phyloP scores from a whole-genome alignment of 352 stramenopile species.

The Hyaloperonospora brassicae region DNA sequence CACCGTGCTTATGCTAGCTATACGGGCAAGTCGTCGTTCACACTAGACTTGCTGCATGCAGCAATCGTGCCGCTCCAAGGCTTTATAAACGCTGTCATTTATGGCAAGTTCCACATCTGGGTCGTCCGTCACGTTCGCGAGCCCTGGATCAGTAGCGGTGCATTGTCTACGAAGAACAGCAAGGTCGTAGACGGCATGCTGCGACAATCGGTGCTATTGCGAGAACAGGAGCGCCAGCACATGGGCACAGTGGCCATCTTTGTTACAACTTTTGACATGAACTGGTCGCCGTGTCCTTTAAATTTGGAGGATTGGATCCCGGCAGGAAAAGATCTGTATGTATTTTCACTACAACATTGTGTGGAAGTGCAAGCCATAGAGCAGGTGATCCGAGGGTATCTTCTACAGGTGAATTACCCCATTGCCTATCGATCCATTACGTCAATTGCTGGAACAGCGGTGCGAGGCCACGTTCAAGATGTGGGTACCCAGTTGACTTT shows the following conservation, averaged over 20 bases:
- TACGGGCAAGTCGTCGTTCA: constrained; percentile 46
- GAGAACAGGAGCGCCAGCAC: constrained; percentile 45
- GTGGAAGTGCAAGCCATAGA: constrained; percentile 56
- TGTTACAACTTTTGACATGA: constrained; percentile 78
- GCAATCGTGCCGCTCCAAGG: constrained; percentile 75
- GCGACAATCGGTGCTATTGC: constrained; percentile 26
- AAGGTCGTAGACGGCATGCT: constrained; percentile 41
- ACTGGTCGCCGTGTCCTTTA: constrained; percentile 54
- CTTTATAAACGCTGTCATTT: constrained; percentile 82
- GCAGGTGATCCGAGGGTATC: constrained; percentile 55
- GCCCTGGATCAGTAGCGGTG: constrained; percentile 26
- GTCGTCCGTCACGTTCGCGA: constrained; percentile 53
- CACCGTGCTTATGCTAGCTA: constrained; percentile 59
- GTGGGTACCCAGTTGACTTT: constrained; percentile 41
- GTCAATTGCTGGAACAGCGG: constrained; percentile 58
- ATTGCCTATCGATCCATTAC: constrained; percentile 73
- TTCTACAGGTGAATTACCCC: constrained; percentile 73
- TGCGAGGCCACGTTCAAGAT: constrained; percentile 52
- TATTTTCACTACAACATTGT: constrained; percentile 77
- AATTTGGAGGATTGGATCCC: constrained; percentile 75
- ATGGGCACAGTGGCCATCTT: constrained; percentile 72
- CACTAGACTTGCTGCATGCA: constrained; percentile 59
- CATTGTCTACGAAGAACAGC: constrained; percentile 30
- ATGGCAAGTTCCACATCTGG: constrained; percentile 81
- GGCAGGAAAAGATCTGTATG: constrained; percentile 65